A percentile compares a stretch with the other conserved stretches of the same genome.
Conservation (phyloP, 352 stramenopile genomes). For the Globisporangium abappressorium region DNA sequence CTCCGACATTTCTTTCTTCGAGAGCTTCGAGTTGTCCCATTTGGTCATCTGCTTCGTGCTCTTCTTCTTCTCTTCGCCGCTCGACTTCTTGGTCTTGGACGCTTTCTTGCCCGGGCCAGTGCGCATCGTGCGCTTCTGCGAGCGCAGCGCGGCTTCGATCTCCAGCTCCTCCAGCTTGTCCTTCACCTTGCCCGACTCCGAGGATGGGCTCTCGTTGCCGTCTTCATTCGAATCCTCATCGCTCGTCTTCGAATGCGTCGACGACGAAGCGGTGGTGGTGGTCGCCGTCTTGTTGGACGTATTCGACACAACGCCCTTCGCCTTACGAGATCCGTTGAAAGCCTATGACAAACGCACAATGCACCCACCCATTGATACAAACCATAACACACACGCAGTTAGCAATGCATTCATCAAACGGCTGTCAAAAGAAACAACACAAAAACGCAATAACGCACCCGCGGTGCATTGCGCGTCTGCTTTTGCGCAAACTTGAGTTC, state of each 20-base stretch:
- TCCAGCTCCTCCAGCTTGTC: constrained; percentile 60
- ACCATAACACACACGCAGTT: background rate
- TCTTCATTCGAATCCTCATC: constrained; percentile 64
- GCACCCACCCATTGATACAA: background rate
- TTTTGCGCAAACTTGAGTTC: constrained; percentile 73
- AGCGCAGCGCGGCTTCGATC: constrained; percentile 40
- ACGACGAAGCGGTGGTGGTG: constrained; percentile 24
- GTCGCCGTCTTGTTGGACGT: constrained; percentile 36
- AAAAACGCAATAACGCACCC: constrained; percentile 25
- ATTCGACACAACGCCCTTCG: constrained; percentile 52
- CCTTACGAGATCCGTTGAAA: constrained; percentile 67
- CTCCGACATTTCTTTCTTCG: constrained; percentile 75
- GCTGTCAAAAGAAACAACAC: background rate
- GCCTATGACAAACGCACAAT: constrained; percentile 20
- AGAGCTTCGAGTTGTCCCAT: constrained; percentile 85
- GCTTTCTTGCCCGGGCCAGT: constrained; percentile 57
- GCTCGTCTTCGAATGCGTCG: constrained; percentile 33
- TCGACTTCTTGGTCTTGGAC: constrained; percentile 47
- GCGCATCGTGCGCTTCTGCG: constrained; percentile 56
- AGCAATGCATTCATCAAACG: background rate
- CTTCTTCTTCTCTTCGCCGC: constrained; percentile 45
- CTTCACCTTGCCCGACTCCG: constrained; percentile 43
- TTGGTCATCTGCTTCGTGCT: constrained; percentile 78
- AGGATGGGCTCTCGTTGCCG: constrained; percentile 30
- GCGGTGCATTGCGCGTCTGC: constrained; percentile 50